Base-by-base conservation (phyloP, 352 stramenopile species). In the Phytophthora meadii region DNA sequence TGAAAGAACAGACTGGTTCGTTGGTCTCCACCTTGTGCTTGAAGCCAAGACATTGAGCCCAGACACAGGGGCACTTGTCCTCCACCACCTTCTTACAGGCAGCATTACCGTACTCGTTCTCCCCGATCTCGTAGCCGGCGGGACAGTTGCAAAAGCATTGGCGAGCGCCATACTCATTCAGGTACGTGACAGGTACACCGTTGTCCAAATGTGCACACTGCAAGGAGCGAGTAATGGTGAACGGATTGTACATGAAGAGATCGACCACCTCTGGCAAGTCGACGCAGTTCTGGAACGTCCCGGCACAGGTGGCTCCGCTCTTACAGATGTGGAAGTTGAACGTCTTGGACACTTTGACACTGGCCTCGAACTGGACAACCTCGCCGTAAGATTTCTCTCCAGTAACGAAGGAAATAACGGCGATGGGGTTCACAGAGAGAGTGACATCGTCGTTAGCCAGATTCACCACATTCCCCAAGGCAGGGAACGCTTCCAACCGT, bases 221-320 rank as follows among this genome's bases (percentile, higher is more conserved):
- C 19, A 82, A 25, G 6, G 66, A 70, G 0, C 78, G 75, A 7
- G 61, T 65, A 32, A 86, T 61, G 8, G 64, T 74, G 63, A 87
- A 85, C 49, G 83, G 81, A 30, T 88, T 88, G 72, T 87, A 90
- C 68, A 85, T 70, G 65, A 82, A 90, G 37, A 92, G 54, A 24
- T 90, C 77, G 1, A 77, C 68, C 0, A 40, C 47, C 9, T 84
- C 56, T 5, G 48, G 10, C 7, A 90, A 48, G 22, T 74, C 22
- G 51, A 88, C 62, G 46, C 58, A 77, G 28, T 82, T 76, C 22
- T 72, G 52, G 48, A 69, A 86, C 9, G 52, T 40, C 1, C 36
- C 47, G 9, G 54, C 34, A 28, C 46, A 64, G 54, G 57, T 69
- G n/a, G 49, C 28, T 19, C 66, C 57, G 1, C 10, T 12, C 1